A percentile compares a stretch with the other conserved stretches of the same genome.
phyloP scores from a whole-genome alignment of 2,329 filamentous ascomycete genomes.

The Simplicillium sp. region DNA sequence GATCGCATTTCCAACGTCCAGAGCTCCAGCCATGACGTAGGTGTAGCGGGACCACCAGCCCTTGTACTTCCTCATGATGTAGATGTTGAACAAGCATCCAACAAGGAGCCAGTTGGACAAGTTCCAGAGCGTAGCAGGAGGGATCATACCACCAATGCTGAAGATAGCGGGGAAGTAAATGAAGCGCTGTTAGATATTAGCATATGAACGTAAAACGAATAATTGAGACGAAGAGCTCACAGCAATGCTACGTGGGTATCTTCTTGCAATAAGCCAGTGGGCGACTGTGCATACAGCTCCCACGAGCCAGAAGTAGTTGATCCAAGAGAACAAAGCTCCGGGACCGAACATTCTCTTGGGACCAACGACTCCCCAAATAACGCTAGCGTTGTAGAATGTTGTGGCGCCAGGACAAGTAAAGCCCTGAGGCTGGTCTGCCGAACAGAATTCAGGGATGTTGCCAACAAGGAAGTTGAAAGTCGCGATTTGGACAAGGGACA shows the following conservation, averaged over 20 bases:
- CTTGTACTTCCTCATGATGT: conserved; percentile 35
- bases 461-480: conserved; percentile 22
- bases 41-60: conserved; percentile 51
- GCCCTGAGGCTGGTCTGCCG: conserved; percentile 29
- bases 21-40: conserved; percentile 47
- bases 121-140: conserved; percentile 46
- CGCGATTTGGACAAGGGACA: conserved; percentile 18
- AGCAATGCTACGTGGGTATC: conserved; percentile 29
- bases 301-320: conserved; percentile 48
- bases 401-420: conserved; percentile 45
- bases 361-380: conserved; percentile 50
- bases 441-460: conserved; percentile 40
- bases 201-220: conserved; percentile 6
- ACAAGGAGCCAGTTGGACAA: conserved; percentile 45
- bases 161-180: conserved; percentile 45
- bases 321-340: conserved; percentile 32
- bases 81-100: conserved; percentile 45
- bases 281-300: conserved; percentile 36
- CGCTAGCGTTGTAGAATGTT: conserved; percentile 46
- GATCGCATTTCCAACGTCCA: conserved; percentile 48
- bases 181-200: conserved; percentile 25
- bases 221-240: too few species aligned
- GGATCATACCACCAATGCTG: conserved; percentile 37
- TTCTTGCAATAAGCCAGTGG: conserved; percentile 38
- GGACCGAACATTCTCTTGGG: conserved; percentile 21